Evolutionary conservation across 805 yeast species (phyloP).

Genomic region (Candida silvicultrix): DNA sequence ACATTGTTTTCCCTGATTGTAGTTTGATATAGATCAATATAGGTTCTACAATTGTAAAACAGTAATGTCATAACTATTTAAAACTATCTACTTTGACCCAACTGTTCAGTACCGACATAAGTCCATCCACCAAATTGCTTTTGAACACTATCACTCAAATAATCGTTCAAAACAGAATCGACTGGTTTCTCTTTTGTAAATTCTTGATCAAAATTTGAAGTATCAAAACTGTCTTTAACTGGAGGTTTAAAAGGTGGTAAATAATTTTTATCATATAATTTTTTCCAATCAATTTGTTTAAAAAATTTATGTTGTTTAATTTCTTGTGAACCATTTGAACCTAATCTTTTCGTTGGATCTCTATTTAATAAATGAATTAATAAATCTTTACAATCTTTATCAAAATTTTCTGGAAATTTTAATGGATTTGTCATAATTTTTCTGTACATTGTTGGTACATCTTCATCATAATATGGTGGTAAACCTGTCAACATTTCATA

Average conservation of each 20-base stretch:
- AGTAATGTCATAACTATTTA: no score
- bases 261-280: slow-evolving; percentile 77
- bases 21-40: no score
- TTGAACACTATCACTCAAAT: slow-evolving; percentile 90
- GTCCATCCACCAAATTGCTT: slow-evolving; percentile 99
- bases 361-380: slow-evolving; percentile 70
- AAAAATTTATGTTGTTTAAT: slow-evolving; percentile 84
- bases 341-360: slow-evolving; percentile 78
- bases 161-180: slow-evolving; percentile 93
- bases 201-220: slow-evolving; percentile 88
- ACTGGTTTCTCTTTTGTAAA: slow-evolving; percentile 91
- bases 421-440: slow-evolving; percentile 88
- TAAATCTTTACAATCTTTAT: slow-evolving; percentile 77
- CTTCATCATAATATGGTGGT: slow-evolving; percentile 96
- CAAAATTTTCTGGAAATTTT: slow-evolving; percentile 83
- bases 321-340: slow-evolving; percentile 73
- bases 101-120: slow-evolving; percentile 63
- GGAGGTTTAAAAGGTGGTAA: slow-evolving; percentile 95
- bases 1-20: no score
- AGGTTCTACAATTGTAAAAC: no score
- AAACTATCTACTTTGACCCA: slow-evolving; percentile 27
- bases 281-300: slow-evolving; percentile 84
- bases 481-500: slow-evolving; percentile 96
- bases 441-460: slow-evolving; percentile 86
- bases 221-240: slow-evolving; percentile 79